Conservation (phyloP, 202 grass and related monocot species). For the Zizania palustris region DNA sequence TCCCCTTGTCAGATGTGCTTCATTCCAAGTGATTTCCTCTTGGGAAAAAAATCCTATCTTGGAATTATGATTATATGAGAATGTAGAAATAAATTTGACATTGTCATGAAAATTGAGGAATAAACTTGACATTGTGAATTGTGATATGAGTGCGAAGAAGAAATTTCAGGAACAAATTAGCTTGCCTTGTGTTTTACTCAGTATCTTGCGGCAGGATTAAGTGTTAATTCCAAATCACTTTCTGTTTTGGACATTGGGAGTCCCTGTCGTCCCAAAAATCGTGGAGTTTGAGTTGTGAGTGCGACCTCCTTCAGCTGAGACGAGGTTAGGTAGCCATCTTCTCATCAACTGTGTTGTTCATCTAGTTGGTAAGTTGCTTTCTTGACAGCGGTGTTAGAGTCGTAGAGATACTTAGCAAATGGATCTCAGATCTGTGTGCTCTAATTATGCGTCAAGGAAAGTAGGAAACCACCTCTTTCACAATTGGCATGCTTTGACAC, state of each 20-base stretch:
- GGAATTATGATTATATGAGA: slow-evolving; percentile 18
- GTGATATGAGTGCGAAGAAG: not conserved
- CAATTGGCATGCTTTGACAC: not conserved
- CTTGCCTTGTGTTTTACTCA: not conserved
- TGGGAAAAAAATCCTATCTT: not conserved
- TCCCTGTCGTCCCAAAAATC: slow-evolving; percentile 13
- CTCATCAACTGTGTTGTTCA: not conserved
- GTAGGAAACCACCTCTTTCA: slow-evolving; percentile 14
- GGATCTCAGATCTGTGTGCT: slow-evolving; percentile 8
- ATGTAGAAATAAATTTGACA: slow-evolving; percentile 23
- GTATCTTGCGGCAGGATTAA: slow-evolving; percentile 2
- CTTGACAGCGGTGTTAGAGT: slow-evolving; percentile 29
- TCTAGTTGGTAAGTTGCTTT: slow-evolving; percentile 44
- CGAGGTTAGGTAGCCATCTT: slow-evolving; percentile 35
- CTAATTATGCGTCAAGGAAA: slow-evolving; percentile 3
- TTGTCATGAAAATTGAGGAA: slow-evolving; percentile 24
- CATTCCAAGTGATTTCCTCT: slow-evolving; percentile 23
- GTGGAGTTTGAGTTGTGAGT: slow-evolving; percentile 24
- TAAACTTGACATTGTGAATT: slow-evolving; percentile 19
- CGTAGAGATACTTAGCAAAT: not conserved
- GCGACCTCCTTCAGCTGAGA: slow-evolving; percentile 32
- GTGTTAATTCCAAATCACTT: not conserved
- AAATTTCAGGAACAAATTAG: not conserved
- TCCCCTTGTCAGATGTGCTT: slow-evolving; percentile 14
- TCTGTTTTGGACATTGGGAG: slow-evolving; percentile 14